Evolutionary conservation across 176 grass and related monocot species (phyloP).

Genomic region (Guadua angustifolia): DNA sequence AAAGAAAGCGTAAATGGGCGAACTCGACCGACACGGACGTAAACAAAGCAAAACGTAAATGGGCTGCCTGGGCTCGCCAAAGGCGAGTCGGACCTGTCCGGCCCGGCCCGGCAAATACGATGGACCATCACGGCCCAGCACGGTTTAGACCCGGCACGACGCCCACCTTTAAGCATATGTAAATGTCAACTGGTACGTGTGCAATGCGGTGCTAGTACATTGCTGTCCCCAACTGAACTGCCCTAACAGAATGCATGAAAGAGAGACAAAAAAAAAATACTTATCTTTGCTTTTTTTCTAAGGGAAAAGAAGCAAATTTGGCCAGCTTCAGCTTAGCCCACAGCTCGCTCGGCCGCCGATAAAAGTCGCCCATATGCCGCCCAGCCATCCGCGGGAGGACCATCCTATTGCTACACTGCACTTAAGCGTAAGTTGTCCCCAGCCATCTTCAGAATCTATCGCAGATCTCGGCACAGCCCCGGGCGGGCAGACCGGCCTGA

Average conservation of each 20-base stretch:
- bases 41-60: too few species aligned
- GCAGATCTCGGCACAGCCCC: constrained; percentile 27
- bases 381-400: constrained; percentile 47
- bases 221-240: constrained; percentile 21
- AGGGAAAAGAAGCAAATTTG: constrained; percentile 49
- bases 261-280: background rate
- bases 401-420: constrained; percentile 39
- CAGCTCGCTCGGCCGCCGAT: constrained; percentile 25
- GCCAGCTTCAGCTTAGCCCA: constrained; percentile 24
- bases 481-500: background rate
- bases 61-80: too few species aligned
- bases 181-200: background rate
- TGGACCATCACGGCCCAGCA: too few species aligned
- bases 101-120: too few species aligned
- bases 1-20: too few species aligned
- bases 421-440: constrained; percentile 13
- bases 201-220: background rate
- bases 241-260: constrained; percentile 21
- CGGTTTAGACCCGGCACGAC: too few species aligned
- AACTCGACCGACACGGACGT: too few species aligned
- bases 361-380: constrained; percentile 50
- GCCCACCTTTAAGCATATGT: too few species aligned
- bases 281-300: background rate
- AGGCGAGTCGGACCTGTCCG: too few species aligned
- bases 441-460: constrained; percentile 23